Base-by-base conservation (phyloP, 208 protist genomes). In the Leishmania martiniquensis region DNA sequence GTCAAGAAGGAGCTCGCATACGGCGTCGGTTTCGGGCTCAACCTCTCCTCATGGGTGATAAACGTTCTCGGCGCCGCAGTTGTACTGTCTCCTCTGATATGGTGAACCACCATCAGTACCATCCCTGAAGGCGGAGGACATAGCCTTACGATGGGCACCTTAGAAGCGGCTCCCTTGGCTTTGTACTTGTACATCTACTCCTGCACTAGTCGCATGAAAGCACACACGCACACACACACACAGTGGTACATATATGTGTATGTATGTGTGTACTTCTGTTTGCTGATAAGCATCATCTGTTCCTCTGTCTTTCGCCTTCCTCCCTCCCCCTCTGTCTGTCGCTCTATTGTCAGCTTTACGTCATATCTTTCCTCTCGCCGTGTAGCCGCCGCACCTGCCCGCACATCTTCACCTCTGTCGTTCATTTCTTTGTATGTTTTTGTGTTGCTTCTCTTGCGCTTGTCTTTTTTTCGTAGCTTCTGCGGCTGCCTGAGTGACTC, bases 11-110 rank as follows among this genome's bases (percentile, higher is more conserved):
- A 37, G 20, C n/a, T 85, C 32, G 60, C 72, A 49, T 95, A 91
- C 80, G 91, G 91, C 47, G 88, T 88, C 17, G 91, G 85, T 60
- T 95, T 95, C 52, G 91, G 88, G 29, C 72, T 95, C 22, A 84
- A 72, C 62, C 10, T 95, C 52, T 86, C 91, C 7, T 69, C 87
- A 42, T 95, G 91, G 91, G 34, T 87, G 17, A 6, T 92, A 29
- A 80, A 88, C 62, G 1, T 87, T 39, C 44, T 90, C 29, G 76
- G 76, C 22, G 59, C 86, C 17, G 20, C 83, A 7, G 1, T 85
- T 5, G 22, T 90, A 77, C 87, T 0, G 34, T 79, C 7, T 77
- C 81, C 9, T 75, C 67, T 0, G 20, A 15, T 7, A 10, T 81
- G 17, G 65, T 67, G 39, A 77, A 84, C 12, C 49, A 25, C 0